Base-by-base conservation (phyloP, 371 early-diverging fungal species). In the Mortierella sp. region DNA sequence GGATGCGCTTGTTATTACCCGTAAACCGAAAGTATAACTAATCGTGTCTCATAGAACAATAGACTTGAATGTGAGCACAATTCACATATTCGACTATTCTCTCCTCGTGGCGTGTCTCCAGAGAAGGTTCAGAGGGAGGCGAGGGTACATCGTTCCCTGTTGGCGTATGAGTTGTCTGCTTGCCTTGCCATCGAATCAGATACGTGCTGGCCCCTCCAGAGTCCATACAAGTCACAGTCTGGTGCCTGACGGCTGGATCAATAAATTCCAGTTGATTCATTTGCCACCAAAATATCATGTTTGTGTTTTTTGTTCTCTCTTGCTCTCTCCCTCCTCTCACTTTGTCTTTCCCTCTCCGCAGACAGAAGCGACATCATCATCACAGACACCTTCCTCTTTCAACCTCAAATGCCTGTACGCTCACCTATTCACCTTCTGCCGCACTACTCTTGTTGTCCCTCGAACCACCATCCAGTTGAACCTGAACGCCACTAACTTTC, bases 401-500 rank as follows among this genome's bases (percentile, higher is more conserved):
- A 21, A 18, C 32, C 65, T 18, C 65, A 65, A 60, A 65, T 65
- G 65, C 65, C 65, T 65, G 65, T 65, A 65, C 24, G 65, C 35
- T 21, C 18, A 38, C 65, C 38, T 21, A 2, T 60, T 32, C 5
- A 1, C 32, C 5, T 27, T 32, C 35, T 32, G 16, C 16, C 32
- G 5, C 7, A 71, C 27, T 14, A 29, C 16, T 27, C 46, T 71
- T 16, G 2, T 38, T 65, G 11, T 27, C 12, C 70, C 2, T 46
- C 43, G 10, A 38, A 16, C 46, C 32, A 1, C 43, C 35, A 21
- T 44, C 11, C 32, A 44, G 0, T 60, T 48, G 75, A 60, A 41
- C 32, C 3, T 16, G 32, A 35, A 35, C 75, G 75, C 75, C 75
- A 75, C 65, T 75, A 63, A 60, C 63, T 75, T 48, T 10, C 1